phyloP scores from a whole-genome alignment of 129 eudicot genomes.

The Chrysanthemum lavandulifolium region DNA sequence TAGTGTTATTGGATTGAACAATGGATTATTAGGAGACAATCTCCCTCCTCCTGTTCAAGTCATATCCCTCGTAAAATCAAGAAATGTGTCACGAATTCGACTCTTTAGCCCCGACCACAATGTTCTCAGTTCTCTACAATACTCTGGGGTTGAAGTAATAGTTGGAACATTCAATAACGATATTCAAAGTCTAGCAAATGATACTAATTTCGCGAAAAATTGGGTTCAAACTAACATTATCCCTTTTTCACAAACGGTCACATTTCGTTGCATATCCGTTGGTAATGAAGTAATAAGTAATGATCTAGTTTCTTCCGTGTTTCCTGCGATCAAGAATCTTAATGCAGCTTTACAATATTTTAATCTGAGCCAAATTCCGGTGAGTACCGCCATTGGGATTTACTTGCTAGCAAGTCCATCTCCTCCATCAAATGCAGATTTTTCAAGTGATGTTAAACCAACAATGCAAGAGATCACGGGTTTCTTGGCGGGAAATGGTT shows the following conservation, averaged over 20 bases:
- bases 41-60: conserved; percentile 33
- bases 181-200: conserved; percentile 28
- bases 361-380: conserved; percentile 21
- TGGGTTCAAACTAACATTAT: conserved; percentile 39
- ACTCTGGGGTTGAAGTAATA: conserved; percentile 30
- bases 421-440: conserved; percentile 40
- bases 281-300: conserved; percentile 47
- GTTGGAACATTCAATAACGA: conserved; percentile 39
- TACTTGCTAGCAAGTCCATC: conserved; percentile 24
- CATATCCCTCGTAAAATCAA: conserved; percentile 30
- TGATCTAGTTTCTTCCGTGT: conserved; percentile 5
- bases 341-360: conserved; percentile 24
- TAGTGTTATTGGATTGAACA: conserved; percentile 32
- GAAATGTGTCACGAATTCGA: conserved; percentile 22
- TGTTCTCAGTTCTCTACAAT: conserved; percentile 33
- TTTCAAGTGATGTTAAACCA: conserved; percentile 1
- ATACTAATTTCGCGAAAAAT: conserved; percentile 21
- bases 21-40: conserved; percentile 39
- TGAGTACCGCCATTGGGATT: conserved; percentile 30
- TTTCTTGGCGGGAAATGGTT: conserved; percentile 19
- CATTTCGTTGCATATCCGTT: conserved; percentile 28
- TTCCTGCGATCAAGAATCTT: conserved; percentile 37
- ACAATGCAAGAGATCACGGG: conserved; percentile 16
- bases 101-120: conserved; percentile 34
- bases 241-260: conserved; percentile 32